phyloP scores from a whole-genome alignment of 2,329 filamentous ascomycete species.

The Penicillium sp. region DNA sequence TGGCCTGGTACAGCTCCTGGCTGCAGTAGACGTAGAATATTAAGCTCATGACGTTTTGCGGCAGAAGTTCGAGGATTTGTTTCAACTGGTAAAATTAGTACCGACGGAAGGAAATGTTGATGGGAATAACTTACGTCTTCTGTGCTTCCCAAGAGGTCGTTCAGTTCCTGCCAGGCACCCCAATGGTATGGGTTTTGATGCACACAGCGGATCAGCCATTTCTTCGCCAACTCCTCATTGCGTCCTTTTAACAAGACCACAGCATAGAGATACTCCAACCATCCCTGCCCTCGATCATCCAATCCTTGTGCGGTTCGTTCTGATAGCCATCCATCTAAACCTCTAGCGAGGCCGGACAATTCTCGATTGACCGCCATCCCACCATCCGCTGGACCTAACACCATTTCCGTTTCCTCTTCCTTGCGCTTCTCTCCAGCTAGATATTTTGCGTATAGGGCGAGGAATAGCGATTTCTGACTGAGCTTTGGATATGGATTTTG shows the following conservation, averaged over 20 bases:
- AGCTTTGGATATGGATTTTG: constrained; percentile 51
- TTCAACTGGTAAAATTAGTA: constrained; percentile 57
- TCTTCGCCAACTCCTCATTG: constrained; percentile 79
- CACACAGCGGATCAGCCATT: constrained; percentile 84
- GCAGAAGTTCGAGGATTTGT: constrained; percentile 68
- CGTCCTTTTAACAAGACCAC: constrained; percentile 87
- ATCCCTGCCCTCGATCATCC: constrained; percentile 72
- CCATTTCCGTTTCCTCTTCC: constrained; percentile 95
- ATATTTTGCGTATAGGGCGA: constrained; percentile 88
- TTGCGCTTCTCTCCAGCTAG: constrained; percentile 93
- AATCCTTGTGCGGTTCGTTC: constrained; percentile 62
- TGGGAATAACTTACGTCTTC: constrained; percentile 66
- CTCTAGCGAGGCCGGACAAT: constrained; percentile 69
- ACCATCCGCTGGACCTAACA: constrained; percentile 87
- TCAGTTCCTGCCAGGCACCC: constrained; percentile 94
- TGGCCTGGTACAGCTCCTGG: constrained; percentile 87
- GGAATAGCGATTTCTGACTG: constrained; percentile 88
- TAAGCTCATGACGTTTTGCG: constrained; percentile 86
- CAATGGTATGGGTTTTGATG: constrained; percentile 93
- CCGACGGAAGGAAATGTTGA: neutral
- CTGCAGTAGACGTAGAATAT: constrained; percentile 92
- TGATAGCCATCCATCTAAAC: constrained; percentile 77
- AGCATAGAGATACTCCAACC: constrained; percentile 81
- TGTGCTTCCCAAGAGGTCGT: constrained; percentile 70
- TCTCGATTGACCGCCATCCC: constrained; percentile 84